These are phyloP conservation scores for Cucumis melo DNA, from an alignment of 306 rosid genomes.

Conservation along the genomic window DNA sequence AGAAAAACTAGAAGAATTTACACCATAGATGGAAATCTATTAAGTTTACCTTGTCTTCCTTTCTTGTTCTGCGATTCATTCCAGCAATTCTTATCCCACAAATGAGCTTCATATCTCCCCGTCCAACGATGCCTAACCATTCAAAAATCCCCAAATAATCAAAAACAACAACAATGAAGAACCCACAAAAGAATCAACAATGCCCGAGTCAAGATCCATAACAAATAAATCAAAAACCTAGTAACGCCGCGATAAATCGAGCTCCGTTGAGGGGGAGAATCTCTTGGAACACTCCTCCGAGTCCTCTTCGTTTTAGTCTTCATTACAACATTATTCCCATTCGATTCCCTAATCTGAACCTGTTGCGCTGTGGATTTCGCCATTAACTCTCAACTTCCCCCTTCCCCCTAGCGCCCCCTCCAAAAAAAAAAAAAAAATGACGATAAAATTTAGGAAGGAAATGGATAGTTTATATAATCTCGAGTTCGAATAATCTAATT, in stretches of 20 bases:
- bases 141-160: neutral
- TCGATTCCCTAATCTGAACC: neutral
- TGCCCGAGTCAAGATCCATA: neutral
- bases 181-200: neutral
- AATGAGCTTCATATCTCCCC: slow-evolving; percentile 78
- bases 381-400: slow-evolving; percentile 17
- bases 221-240: slow-evolving; percentile 19
- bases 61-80: slow-evolving; percentile 74
- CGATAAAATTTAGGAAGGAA: neutral
- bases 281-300: slow-evolving; percentile 51
- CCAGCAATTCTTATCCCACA: slow-evolving; percentile 88
- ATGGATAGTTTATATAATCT: neutral
- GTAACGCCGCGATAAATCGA: slow-evolving; percentile 73
- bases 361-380: slow-evolving; percentile 32
- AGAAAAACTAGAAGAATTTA: too few relatives aligned
- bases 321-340: slow-evolving; percentile 16
- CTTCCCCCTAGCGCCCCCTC: neutral
- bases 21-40: too few relatives aligned
- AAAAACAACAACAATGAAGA: neutral
- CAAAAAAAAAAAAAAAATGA: neutral
- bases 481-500: neutral
- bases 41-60: slow-evolving; percentile 58
- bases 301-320: slow-evolving; percentile 35
- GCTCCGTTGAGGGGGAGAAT: slow-evolving; percentile 74
- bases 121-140: slow-evolving; percentile 62